phyloP scores from a whole-genome alignment of 495 filamentous ascomycete species.

The Neurospora hispaniola region DNA sequence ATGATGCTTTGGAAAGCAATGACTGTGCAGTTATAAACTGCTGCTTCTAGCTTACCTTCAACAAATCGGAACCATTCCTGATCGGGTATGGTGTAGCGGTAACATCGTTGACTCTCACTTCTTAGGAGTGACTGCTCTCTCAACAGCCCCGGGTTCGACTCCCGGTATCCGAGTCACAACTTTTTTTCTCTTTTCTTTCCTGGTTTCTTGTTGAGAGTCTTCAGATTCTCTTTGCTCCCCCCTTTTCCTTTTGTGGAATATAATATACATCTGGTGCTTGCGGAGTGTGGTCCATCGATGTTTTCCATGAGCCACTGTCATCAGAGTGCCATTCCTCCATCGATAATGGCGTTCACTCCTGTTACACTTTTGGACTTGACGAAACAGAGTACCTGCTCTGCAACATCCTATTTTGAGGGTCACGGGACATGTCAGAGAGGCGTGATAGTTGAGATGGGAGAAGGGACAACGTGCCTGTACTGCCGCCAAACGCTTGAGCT shows the following conservation, averaged over 20 bases:
- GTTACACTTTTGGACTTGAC: constrained; percentile 31
- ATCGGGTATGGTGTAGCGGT: not conserved
- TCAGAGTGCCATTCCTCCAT: constrained; percentile 27
- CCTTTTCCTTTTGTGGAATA: not conserved
- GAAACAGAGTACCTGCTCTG: constrained; percentile 35
- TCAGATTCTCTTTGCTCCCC: not conserved
- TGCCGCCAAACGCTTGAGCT: constrained; percentile 40
- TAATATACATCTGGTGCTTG: not conserved
- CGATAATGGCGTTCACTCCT: constrained; percentile 33
- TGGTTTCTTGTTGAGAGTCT: not conserved
- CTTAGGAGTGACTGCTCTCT: too few species aligned
- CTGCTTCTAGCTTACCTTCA: not conserved
- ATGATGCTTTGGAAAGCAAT: not conserved
- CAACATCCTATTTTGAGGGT: constrained; percentile 26
- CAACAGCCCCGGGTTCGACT: not conserved
- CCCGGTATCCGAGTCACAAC: not conserved
- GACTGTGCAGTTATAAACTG: not conserved
- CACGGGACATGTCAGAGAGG: not conserved
- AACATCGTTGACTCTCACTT: too few species aligned
- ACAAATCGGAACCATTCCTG: not conserved
- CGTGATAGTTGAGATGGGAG: not conserved
- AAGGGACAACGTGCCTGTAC: constrained; percentile 31
- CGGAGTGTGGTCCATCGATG: not conserved
- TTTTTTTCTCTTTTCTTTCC: not conserved
- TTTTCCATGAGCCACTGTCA: not conserved